A percentile compares a stretch with the other conserved stretches of the same genome.
Evolutionary conservation across 2,329 filamentous ascomycete genomes (phyloP).

Genomic region (Fulvia fulva): DNA sequence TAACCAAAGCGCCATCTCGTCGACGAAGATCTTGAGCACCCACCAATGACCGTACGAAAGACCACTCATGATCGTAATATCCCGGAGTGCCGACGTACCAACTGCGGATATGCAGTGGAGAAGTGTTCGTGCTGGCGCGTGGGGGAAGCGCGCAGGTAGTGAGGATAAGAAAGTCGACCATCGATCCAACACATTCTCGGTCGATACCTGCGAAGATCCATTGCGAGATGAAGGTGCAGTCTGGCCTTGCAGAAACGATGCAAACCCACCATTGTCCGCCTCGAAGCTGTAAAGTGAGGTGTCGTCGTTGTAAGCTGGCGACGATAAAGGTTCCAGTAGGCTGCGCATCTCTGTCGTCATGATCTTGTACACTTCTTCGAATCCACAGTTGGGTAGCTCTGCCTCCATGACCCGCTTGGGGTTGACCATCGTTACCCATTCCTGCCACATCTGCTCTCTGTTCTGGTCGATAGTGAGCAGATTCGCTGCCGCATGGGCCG

Average conservation of each 20-base stretch:
- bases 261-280: constrained; percentile 40
- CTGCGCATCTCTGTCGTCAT: constrained; percentile 60
- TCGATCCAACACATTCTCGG: constrained; percentile 68
- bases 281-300: constrained; percentile 41
- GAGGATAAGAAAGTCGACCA: constrained; percentile 71
- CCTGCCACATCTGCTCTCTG: constrained; percentile 90
- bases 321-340: constrained; percentile 64
- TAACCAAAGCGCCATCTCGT: constrained; percentile 89
- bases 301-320: constrained; percentile 32
- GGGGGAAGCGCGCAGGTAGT: constrained; percentile 67
- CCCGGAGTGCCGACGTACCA: constrained; percentile 72
- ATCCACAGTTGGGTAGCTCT: constrained; percentile 52
- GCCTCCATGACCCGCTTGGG: constrained; percentile 55
- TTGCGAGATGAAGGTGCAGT: constrained; percentile 23
- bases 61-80: constrained; percentile 73
- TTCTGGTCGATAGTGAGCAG: constrained; percentile 87
- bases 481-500: constrained; percentile 88
- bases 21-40: constrained; percentile 92
- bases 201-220: constrained; percentile 35
- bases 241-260: constrained; percentile 38
- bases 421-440: constrained; percentile 69
- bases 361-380: constrained; percentile 55
- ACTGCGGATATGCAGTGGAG: constrained; percentile 73
- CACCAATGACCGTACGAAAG: constrained; percentile 88
- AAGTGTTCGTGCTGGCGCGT: constrained; percentile 67